Evolutionary conservation across 352 stramenopile genomes (phyloP).

Genomic region (Elongisporangium prolatum): DNA sequence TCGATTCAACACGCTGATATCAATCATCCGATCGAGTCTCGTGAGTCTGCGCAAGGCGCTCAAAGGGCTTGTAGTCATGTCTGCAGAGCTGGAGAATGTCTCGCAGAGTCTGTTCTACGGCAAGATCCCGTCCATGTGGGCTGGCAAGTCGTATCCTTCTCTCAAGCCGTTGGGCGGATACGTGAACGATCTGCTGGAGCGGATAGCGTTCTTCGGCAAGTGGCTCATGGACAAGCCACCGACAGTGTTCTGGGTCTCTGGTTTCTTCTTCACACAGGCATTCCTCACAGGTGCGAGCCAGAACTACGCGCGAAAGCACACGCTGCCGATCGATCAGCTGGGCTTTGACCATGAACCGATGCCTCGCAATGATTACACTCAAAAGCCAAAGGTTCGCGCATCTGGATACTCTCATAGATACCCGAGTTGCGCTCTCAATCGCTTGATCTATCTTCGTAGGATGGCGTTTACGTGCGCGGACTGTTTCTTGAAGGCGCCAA

Average conservation of each 20-base stretch:
- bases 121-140: constrained; percentile 90
- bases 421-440: neutral
- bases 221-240: constrained; percentile 89
- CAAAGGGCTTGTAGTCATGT: constrained; percentile 94
- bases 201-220: constrained; percentile 87
- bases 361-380: constrained; percentile 64
- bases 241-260: constrained; percentile 91
- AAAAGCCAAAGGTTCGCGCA: constrained; percentile 52
- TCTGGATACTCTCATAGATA: neutral
- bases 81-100: constrained; percentile 89
- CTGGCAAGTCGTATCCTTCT: constrained; percentile 89
- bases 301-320: constrained; percentile 92
- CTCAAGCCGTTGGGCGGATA: constrained; percentile 91
- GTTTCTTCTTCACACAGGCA: constrained; percentile 96
- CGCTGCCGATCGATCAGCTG: constrained; percentile 88
- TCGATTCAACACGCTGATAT: constrained; percentile 91
- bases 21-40: constrained; percentile 84
- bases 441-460: constrained; percentile 20
- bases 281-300: constrained; percentile 94
- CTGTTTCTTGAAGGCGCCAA: constrained; percentile 88
- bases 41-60: constrained; percentile 87
- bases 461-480: constrained; percentile 85
- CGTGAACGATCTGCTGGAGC: constrained; percentile 88
- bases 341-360: constrained; percentile 81
- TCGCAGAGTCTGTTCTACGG: constrained; percentile 90